phyloP scores from a whole-genome alignment of 1,139 yeast genomes.

The Kodamaea suecica region DNA sequence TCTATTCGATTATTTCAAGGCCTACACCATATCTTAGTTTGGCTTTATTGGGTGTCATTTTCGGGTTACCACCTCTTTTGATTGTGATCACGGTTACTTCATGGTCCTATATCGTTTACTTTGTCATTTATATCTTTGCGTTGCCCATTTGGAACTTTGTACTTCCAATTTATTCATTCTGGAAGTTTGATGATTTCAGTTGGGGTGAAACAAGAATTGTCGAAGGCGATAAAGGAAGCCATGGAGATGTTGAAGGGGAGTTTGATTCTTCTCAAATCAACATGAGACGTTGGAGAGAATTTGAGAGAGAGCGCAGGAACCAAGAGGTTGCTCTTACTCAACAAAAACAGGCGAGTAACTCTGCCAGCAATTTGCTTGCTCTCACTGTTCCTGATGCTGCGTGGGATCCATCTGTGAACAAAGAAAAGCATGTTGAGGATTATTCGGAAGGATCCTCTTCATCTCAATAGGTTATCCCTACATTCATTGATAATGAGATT shows the following conservation, averaged over 20 bases:
- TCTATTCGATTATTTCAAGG: conserved; percentile 68
- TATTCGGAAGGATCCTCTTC: conserved; percentile 27
- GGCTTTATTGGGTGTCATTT: conserved; percentile 71
- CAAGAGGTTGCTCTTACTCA: conserved; percentile 21
- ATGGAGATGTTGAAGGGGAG: conserved; percentile 68
- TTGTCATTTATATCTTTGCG: conserved; percentile 74
- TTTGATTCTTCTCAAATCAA: conserved; percentile 85
- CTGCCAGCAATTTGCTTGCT: conserved; percentile 6
- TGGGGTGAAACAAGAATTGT: conserved; percentile 98
- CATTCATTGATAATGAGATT: no score
- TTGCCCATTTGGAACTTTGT: conserved; percentile 95
- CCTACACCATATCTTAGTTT: conserved; percentile 86
- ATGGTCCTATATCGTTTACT: conserved; percentile 73
- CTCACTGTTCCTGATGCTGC: conserved; percentile 44
- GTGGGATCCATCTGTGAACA: conserved; percentile 46
- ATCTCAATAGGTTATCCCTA: conserved; percentile 8
- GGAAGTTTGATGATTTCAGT: conserved; percentile 97
- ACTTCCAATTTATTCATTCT: conserved; percentile 81
- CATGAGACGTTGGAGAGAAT: conserved; percentile 94
- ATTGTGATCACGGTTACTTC: conserved; percentile 88
- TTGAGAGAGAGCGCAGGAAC: conserved; percentile 63
- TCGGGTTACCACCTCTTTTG: conserved; percentile 86
- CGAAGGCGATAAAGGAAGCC: conserved; percentile 64
- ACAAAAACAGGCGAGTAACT: conserved; percentile 1
- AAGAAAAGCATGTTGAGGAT: conserved; percentile 24